Conservation (phyloP, 805 yeast genomes). For the Nakazawaea wyomingensis region DNA sequence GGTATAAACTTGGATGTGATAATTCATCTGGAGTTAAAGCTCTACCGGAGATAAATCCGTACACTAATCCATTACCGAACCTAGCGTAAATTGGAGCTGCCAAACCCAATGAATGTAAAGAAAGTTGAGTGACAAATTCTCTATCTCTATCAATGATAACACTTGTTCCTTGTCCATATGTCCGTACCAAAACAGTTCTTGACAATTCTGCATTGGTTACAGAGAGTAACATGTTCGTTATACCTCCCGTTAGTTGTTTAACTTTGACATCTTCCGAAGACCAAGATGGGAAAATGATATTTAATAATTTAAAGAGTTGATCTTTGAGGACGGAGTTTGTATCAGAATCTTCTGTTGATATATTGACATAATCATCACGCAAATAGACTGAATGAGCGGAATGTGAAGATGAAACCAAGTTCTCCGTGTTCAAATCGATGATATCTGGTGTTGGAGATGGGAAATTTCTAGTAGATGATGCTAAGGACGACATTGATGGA, state of each 20-base stretch:
- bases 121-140: constrained; percentile 66
- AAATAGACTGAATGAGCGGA: constrained; percentile 45
- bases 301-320: constrained; percentile 34
- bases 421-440: constrained; percentile 6
- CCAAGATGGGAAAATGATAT: constrained; percentile 18
- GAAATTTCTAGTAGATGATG: background rate
- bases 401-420: constrained; percentile 23
- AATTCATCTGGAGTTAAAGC: constrained; percentile 55
- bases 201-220: constrained; percentile 29
- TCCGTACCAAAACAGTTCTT: constrained; percentile 52
- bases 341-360: constrained; percentile 27
- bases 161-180: constrained; percentile 71
- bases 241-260: constrained; percentile 53
- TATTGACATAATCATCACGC: constrained; percentile 36
- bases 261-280: constrained; percentile 36
- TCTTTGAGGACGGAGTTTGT: constrained; percentile 24
- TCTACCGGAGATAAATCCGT: constrained; percentile 63
- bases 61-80: constrained; percentile 67
- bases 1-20: constrained; percentile 39
- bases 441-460: constrained; percentile 8
- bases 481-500: background rate
- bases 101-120: constrained; percentile 50
- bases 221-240: constrained; percentile 54
- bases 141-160: constrained; percentile 69
- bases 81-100: constrained; percentile 69